These are phyloP conservation scores for Drechslerella coelobrocha DNA, from an alignment of 2,329 filamentous ascomycete genomes.

Conservation along the genomic window DNA sequence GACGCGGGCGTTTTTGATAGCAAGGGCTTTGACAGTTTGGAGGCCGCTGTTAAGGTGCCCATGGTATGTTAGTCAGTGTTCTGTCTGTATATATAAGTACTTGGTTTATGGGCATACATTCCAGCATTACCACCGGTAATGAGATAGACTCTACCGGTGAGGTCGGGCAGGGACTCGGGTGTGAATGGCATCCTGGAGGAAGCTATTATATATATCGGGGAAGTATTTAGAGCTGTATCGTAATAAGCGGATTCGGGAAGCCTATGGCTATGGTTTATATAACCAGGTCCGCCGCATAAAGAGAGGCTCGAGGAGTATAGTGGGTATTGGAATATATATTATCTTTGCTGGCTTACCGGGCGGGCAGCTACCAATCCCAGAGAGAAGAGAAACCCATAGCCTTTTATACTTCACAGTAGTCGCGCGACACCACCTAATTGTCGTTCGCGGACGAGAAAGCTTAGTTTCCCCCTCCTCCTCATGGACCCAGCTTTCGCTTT, in stretches of 20 bases:
- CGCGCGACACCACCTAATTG: too few relatives aligned
- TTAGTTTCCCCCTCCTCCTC: not conserved
- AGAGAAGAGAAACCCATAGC: too few relatives aligned
- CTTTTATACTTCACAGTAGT: too few relatives aligned
- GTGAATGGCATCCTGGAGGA: not conserved
- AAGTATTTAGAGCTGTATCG: not conserved
- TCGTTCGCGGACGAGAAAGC: too few relatives aligned
- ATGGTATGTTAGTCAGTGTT: not conserved
- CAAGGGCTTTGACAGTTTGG: slow-evolving; percentile 47
- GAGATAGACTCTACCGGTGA: slow-evolving; percentile 48
- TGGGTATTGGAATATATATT: too few relatives aligned
- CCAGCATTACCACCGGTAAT: slow-evolving; percentile 53
- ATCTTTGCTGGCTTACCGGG: too few relatives aligned
- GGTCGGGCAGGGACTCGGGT: slow-evolving; percentile 24
- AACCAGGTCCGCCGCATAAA: too few relatives aligned
- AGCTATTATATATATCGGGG: not conserved
- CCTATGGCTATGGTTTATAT: too few relatives aligned
- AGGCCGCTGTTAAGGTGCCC: slow-evolving; percentile 36
- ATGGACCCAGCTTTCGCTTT: not conserved
- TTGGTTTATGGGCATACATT: slow-evolving; percentile 29
- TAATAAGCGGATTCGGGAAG: not conserved
- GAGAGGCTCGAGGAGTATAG: too few relatives aligned
- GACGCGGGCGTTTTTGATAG: slow-evolving; percentile 59
- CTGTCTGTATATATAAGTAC: not conserved
- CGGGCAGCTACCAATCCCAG: too few relatives aligned